These are phyloP conservation scores for Gymnopilus dilepis DNA, from an alignment of 768 basidiomycete genomes.

Conservation along the genomic window DNA sequence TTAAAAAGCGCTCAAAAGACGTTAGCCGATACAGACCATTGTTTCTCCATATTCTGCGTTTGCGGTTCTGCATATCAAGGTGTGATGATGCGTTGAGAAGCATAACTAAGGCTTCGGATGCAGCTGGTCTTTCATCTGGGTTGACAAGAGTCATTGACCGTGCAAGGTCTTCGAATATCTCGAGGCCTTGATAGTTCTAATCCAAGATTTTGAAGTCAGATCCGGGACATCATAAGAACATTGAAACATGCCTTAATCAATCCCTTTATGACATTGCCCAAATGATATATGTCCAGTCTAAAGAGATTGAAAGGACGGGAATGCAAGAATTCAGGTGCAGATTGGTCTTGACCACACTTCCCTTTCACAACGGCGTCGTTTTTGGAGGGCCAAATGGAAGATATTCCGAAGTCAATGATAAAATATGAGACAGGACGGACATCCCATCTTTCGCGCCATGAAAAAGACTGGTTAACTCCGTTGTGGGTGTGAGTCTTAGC, in stretches of 20 bases:
- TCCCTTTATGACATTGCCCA: conserved; percentile 27
- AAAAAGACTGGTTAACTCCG: not conserved
- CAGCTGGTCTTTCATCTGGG: not conserved
- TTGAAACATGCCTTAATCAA: not conserved
- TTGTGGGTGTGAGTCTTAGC: not conserved
- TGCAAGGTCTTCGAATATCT: not conserved
- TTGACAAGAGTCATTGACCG: not conserved
- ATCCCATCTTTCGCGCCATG: conserved; percentile 24
- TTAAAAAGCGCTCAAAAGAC: no score
- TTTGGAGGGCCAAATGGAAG: not conserved
- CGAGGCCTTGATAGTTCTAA: conserved; percentile 3
- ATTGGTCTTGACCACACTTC: conserved; percentile 26
- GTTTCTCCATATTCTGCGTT: no score
- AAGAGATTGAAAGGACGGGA: conserved; percentile 30
- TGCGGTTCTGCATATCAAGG: no score
- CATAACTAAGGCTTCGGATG: not conserved
- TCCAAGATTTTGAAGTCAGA: not conserved
- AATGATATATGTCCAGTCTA: conserved; percentile 34
- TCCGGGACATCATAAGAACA: not conserved
- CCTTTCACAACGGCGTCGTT: conserved; percentile 7
- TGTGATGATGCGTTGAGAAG: no score
- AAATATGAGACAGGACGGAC: conserved; percentile 31
- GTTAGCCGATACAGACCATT: no score
- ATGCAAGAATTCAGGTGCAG: conserved; percentile 33
- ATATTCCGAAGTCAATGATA: conserved; percentile 35